Base-by-base conservation (phyloP, 2,329 filamentous ascomycete species). In the Epichloe brachyelytri region DNA sequence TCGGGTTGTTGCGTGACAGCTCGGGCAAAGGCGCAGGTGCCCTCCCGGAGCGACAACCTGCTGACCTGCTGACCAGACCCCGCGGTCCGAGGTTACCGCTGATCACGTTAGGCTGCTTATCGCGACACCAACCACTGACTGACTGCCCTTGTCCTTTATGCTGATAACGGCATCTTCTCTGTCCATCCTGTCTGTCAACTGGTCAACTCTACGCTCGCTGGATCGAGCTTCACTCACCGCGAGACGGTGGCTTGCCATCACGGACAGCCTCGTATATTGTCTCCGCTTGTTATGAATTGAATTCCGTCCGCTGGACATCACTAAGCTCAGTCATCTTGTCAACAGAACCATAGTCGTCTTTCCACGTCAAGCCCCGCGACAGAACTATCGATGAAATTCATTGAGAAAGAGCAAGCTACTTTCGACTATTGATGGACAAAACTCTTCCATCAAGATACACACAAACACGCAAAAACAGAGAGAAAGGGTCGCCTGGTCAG, bases 21-120 rank as follows among this genome's bases (percentile, higher is more conserved):
- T 39, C 41, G 43, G 46, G 38, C 43, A 38, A 37, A 36, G 41
- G 46, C 46, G 15, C 50, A 43, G 44, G 15, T 45, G 43, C 40
- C 49, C 49, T 44, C 22, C 34, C 19, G 8, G 30, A 45, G 22
- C 14, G 46, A 17, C 49, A 3, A 3, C 26, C 26, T 30, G 26
- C 26, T 30, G 8, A 41, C 51, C 54, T 52, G 53, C 46, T 55
- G 55, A 56, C 55, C 53, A 48, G 36, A 47, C 52, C 54, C 49
- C 43, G 46, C 47, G 38, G 36, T 51, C 40, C 12, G 43, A 17
- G 53, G 52, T 55, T 22, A 22, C 54, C 52, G 51, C 51, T 55
- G 53, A 55, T 55, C 53, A 48, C 37, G 30, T 38, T 45, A 33
- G 38, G 48, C 40, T 46, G 14, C 48, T 51, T 51, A 40, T 49